Percentiles rank a stretch among this genome's conserved stretches.
phyloP scores from a whole-genome alignment of 352 stramenopile species.

The Phytophthora boehmeriae region DNA sequence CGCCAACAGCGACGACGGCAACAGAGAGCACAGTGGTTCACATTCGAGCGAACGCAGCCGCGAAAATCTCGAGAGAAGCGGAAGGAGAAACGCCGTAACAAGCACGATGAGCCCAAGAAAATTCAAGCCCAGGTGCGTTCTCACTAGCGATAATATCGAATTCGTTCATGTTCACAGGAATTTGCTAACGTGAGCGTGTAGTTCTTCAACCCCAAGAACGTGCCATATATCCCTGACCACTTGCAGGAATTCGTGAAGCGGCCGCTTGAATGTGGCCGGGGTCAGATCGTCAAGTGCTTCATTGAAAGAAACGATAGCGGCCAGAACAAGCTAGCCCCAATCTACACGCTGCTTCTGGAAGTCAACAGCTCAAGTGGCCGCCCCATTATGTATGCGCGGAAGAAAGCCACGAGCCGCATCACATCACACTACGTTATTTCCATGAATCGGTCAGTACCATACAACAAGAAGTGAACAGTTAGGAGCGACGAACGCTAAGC shows the following conservation, averaged over 20 bases:
- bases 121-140: conserved; percentile 55
- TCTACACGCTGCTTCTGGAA: conserved; percentile 86
- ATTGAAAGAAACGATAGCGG: conserved; percentile 86
- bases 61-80: conserved; percentile 55
- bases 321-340: conserved; percentile 78
- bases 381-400: conserved; percentile 83
- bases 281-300: conserved; percentile 88
- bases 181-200: conserved; percentile 17
- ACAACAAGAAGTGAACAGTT: neutral
- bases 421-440: conserved; percentile 90
- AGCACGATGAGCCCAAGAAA: conserved; percentile 75
- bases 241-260: conserved; percentile 83
- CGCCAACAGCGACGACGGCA: conserved; percentile 37
- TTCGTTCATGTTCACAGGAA: neutral
- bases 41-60: conserved; percentile 18
- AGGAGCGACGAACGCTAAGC: neutral
- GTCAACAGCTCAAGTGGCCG: conserved; percentile 87
- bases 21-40: conserved; percentile 31
- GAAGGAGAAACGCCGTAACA: conserved; percentile 58
- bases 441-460: conserved; percentile 62
- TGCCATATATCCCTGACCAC: conserved; percentile 83
- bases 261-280: conserved; percentile 76
- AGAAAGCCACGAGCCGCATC: conserved; percentile 76
- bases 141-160: neutral
- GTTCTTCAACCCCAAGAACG: conserved; percentile 86